These are phyloP conservation scores for Kazachstania kunashirensis DNA, from an alignment of 805 yeast genomes.

Conservation along the genomic window DNA sequence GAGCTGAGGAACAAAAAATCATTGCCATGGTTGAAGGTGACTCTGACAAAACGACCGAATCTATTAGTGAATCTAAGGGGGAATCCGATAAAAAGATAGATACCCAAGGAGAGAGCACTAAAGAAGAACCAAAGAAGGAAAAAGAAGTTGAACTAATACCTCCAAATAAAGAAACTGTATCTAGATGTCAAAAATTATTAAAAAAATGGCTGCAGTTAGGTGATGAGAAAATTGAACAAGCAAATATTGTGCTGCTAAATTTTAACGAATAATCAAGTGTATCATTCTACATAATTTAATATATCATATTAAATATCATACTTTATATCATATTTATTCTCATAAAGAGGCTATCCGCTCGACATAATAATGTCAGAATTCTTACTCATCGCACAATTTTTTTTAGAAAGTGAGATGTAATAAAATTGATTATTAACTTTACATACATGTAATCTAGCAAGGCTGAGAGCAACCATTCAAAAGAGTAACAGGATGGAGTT, in stretches of 20 bases:
- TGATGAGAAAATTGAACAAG: slow-evolving; percentile 5
- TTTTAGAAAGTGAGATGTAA: no score
- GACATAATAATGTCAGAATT: no score
- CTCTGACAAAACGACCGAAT: neutral
- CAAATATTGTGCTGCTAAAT: slow-evolving; percentile 9
- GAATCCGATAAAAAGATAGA: slow-evolving; percentile 4
- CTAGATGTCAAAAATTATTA: slow-evolving; percentile 16
- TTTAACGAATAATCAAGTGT: slow-evolving; percentile 5
- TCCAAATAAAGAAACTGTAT: slow-evolving; percentile 20
- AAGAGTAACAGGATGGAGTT: no score
- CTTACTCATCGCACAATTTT: no score
- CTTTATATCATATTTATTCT: no score
- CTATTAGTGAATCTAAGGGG: slow-evolving; percentile 3
- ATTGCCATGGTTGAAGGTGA: slow-evolving; percentile 16
- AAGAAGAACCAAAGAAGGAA: slow-evolving; percentile 6
- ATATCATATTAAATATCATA: no score
- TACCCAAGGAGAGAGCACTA: slow-evolving; percentile 4
- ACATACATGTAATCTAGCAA: no score
- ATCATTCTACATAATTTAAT: no score
- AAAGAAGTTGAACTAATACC: slow-evolving; percentile 7
- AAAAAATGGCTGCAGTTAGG: slow-evolving; percentile 9
- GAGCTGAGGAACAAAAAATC: slow-evolving; percentile 18
- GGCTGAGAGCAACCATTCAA: no score
- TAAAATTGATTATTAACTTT: no score
- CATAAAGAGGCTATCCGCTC: no score